Conservation (phyloP, 1,139 yeast genomes). For the Oligophagozyma castellii region DNA sequence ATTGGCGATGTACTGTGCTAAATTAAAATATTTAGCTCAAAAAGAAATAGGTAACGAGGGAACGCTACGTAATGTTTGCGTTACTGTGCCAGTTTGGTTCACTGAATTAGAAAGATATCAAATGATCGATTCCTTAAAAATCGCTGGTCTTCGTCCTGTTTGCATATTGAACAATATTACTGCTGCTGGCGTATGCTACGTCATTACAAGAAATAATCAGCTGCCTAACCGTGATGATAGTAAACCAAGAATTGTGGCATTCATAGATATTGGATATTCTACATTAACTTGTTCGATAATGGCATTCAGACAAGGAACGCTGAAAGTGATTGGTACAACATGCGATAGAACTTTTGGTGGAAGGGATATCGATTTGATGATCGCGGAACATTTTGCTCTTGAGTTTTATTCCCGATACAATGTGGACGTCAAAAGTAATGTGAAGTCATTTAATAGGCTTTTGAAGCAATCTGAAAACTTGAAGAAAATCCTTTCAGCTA, state of each 20-base stretch:
- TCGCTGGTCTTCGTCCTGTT: conserved; percentile 96
- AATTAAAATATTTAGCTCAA: conserved; percentile 67
- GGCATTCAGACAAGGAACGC: conserved; percentile 88
- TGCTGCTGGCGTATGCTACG: conserved; percentile 70
- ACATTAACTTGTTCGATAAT: conserved; percentile 84
- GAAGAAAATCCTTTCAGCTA: conserved; percentile 93
- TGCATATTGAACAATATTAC: conserved; percentile 95
- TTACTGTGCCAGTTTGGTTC: conserved; percentile 97
- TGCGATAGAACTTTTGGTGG: conserved; percentile 96
- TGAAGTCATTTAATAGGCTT: conserved; percentile 90
- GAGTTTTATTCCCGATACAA: conserved; percentile 83
- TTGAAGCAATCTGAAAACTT: conserved; percentile 80
- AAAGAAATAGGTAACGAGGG: conserved; percentile 59
- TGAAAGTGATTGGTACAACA: conserved; percentile 81
- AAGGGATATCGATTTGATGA: conserved; percentile 83
- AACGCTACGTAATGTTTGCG: conserved; percentile 70
- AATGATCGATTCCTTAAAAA: conserved; percentile 84
- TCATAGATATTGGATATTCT: conserved; percentile 93
- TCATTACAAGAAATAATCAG: neutral
- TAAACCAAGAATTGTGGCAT: conserved; percentile 78
- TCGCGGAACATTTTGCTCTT: conserved; percentile 86
- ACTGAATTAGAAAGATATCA: conserved; percentile 96
- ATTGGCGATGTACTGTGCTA: conserved; percentile 88
- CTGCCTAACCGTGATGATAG: conserved; percentile 28
- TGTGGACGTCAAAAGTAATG: conserved; percentile 76